Evolutionary conservation across 345 rosid genomes (phyloP).

Genomic region (Acer negundo): DNA sequence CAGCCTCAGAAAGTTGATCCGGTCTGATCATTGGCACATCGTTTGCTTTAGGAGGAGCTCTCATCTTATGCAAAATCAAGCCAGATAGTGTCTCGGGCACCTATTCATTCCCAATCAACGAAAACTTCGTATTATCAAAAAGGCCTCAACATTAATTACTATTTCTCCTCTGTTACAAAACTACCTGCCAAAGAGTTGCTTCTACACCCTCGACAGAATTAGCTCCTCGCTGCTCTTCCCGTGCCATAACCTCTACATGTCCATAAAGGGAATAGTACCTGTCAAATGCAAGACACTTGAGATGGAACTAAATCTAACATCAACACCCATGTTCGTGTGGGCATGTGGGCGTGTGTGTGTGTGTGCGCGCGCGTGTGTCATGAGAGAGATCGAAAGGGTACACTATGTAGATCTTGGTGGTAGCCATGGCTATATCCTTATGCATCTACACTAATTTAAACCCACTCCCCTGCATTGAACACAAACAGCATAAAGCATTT

Average conservation of each 20-base stretch:
- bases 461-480: conserved; percentile 11
- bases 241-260: conserved; percentile 90
- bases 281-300: background rate
- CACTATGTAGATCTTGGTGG: conserved; percentile 68
- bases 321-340: background rate
- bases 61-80: conserved; percentile 69
- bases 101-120: conserved; percentile 32
- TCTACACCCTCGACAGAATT: conserved; percentile 73
- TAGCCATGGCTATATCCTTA: conserved; percentile 36
- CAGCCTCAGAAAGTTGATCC: conserved; percentile 81
- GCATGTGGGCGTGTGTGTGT: background rate
- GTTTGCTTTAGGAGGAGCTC: conserved; percentile 68
- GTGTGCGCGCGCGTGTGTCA: too few species aligned
- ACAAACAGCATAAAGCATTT: conserved; percentile 2
- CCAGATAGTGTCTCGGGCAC: conserved; percentile 75
- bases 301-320: background rate
- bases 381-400: conserved; percentile 22
- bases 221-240: conserved; percentile 80
- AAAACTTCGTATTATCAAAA: background rate
- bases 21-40: conserved; percentile 78
- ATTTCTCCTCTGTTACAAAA: background rate
- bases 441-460: background rate
- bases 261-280: conserved; percentile 82
- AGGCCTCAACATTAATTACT: background rate
- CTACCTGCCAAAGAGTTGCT: conserved; percentile 94